Base-by-base conservation (phyloP, 768 basidiomycete genomes). In the Xerocomus potaroensis region DNA sequence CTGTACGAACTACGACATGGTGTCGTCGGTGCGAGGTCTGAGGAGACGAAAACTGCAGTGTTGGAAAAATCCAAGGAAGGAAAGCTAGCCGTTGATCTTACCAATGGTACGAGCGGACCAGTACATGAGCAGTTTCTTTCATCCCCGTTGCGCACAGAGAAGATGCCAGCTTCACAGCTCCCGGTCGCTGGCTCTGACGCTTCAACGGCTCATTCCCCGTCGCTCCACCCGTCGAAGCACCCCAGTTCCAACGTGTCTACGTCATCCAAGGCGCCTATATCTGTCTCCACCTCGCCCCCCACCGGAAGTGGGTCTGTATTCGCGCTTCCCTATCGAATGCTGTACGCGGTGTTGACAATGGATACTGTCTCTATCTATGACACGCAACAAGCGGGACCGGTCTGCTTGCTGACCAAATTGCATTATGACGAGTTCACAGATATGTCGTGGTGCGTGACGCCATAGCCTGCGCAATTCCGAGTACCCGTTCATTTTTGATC, bases 371-470 rank as follows among this genome's bases (percentile, higher is more conserved):
- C 88, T 22, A 84, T 99, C 43, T 93, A 99, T 62, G 96, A 99
- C 63, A 98, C 94, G 4, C 96, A 98, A 69, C 95, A 98, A 70
- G 79, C 90, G 1, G 81, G 85, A 3, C 96, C 96, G 0, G 77
- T 97, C 42, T 92, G 91, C 59, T 71, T 98, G 57, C 78, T 99
- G 54, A 91, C 87, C 23, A 95, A 94, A 59, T 69, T 98, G 51
- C 96, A 99, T 68, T 98, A 96, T 64, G 92, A 95, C 51, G 91
- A 95, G 59, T 98, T 98, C 62, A 98, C 96, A 7, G 96, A 99
- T 69, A 75, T 96, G 68, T 81, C 86, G 33, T 99, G 96, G 96
- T 97, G 58, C 33, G 89, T 73, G 18, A 26, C 26, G 30, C 42
- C 37, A 33, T 27, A 29, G 41, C 29, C 31, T 29, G 11, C n/a